Percentiles rank a stretch among this genome's conserved stretches.
phyloP scores from a whole-genome alignment of 1,284 basidiomycete genomes.

The Fistulinella staudtii region DNA sequence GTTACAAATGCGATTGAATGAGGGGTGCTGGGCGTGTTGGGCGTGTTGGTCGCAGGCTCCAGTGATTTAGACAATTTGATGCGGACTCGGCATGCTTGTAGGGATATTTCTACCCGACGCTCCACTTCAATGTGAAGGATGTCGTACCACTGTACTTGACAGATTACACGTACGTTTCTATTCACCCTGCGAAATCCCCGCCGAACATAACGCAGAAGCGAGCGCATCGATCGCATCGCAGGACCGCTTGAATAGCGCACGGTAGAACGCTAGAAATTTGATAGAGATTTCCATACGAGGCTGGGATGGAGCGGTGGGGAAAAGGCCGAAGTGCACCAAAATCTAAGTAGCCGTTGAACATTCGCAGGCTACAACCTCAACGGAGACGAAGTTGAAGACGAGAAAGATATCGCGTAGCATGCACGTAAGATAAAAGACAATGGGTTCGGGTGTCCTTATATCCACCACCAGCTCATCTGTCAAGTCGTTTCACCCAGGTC shows the following conservation, averaged over 20 bases:
- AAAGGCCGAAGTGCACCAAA: not conserved
- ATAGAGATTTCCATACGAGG: constrained; percentile 2
- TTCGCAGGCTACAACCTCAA: not conserved
- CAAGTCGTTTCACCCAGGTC: too few species aligned
- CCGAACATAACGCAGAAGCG: constrained; percentile 2
- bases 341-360: not conserved
- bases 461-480: too few species aligned
- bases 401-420: too few species aligned
- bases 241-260: not conserved
- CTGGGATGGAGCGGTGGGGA: constrained; percentile 3
- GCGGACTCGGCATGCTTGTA: not conserved
- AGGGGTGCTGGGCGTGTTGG: not conserved
- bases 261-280: not conserved
- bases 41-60: not conserved
- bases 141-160: constrained; percentile 1
- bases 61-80: not conserved
- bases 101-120: not conserved
- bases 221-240: constrained; percentile 9
- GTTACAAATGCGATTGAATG: not conserved
- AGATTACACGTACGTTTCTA: not conserved
- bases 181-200: constrained; percentile 1
- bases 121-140: constrained; percentile 2
- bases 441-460: too few species aligned
- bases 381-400: not conserved
- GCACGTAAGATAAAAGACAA: too few species aligned